phyloP scores from a whole-genome alignment of 2,329 filamentous ascomycete genomes.

The Cordyceps pruinosa region DNA sequence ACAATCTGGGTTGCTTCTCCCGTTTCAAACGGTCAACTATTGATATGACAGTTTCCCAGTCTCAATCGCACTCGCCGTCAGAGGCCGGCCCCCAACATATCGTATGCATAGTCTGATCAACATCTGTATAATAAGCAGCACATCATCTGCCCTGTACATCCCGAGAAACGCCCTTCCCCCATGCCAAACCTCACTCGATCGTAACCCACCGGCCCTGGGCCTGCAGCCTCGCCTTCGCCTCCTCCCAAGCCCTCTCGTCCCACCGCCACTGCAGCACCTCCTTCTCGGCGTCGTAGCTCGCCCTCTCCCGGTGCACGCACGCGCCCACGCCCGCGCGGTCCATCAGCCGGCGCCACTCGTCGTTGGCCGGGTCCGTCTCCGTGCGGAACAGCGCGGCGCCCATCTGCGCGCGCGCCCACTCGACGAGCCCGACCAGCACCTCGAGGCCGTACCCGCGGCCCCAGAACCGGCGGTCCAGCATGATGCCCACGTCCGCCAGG shows the following conservation, averaged over 20 bases:
- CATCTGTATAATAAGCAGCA: too few relatives aligned
- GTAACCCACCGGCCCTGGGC: constrained; percentile 14
- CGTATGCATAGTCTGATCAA: too few relatives aligned
- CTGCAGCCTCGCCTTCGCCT: constrained; percentile 13
- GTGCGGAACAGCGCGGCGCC: constrained; percentile 14
- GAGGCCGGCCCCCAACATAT: too few relatives aligned
- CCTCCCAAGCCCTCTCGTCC: constrained; percentile 13
- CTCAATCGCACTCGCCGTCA: too few relatives aligned
- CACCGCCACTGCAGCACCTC: constrained; percentile 12
- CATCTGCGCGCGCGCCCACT: constrained; percentile 18
- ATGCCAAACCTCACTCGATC: neutral
- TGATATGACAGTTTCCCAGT: too few relatives aligned
- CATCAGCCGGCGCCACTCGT: constrained; percentile 15
- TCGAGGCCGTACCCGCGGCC: constrained; percentile 19
- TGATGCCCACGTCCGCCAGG: constrained; percentile 16
- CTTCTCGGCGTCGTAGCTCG: constrained; percentile 10
- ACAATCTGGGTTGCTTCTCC: too few relatives aligned
- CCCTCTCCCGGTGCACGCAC: constrained; percentile 4
- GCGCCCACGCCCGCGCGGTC: constrained; percentile 6
- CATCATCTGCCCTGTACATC: neutral
- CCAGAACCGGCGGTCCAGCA: constrained; percentile 19
- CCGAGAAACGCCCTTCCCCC: neutral
- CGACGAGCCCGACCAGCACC: constrained; percentile 16
- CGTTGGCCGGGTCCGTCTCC: constrained; percentile 17
- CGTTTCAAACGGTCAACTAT: too few relatives aligned